Evolutionary conservation across 805 yeast species (phyloP).

Genomic region (Tetrapisispora arboricola): DNA sequence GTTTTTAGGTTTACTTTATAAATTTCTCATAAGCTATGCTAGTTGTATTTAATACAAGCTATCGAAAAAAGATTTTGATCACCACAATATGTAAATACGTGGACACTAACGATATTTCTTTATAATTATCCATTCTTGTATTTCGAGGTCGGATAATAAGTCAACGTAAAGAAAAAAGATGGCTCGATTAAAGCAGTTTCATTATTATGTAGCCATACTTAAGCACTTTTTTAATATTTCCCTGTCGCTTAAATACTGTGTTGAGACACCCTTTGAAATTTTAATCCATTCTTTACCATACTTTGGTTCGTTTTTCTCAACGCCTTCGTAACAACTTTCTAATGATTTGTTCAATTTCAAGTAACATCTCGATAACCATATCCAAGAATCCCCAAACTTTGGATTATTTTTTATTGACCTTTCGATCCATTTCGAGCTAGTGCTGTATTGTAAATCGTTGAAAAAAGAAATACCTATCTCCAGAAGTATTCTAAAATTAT

Average conservation of each 20-base stretch:
- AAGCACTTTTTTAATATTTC: not conserved
- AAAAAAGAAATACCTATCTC: slow-evolving; percentile 62
- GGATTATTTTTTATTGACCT: slow-evolving; percentile 48
- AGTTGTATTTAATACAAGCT: no score
- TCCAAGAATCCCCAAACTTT: slow-evolving; percentile 70
- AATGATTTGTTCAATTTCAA: slow-evolving; percentile 24
- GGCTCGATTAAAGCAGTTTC: no score
- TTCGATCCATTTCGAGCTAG: slow-evolving; percentile 66
- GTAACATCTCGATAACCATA: slow-evolving; percentile 45
- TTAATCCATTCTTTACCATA: slow-evolving; percentile 54
- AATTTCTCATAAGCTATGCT: no score
- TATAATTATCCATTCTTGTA: no score
- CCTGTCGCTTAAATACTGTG: slow-evolving; percentile 1
- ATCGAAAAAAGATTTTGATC: no score
- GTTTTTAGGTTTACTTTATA: no score
- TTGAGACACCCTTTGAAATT: slow-evolving; percentile 32
- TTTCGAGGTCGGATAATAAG: no score
- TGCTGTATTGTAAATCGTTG: slow-evolving; percentile 49
- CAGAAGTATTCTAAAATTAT: slow-evolving; percentile 46
- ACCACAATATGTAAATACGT: no score
- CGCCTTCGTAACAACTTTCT: slow-evolving; percentile 11
- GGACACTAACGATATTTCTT: no score
- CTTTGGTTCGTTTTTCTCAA: slow-evolving; percentile 42
- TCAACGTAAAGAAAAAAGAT: no score
- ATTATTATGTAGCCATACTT: not conserved